Base-by-base conservation (phyloP, 1,284 basidiomycete genomes). In the Phylloboletellus chloephorus region DNA sequence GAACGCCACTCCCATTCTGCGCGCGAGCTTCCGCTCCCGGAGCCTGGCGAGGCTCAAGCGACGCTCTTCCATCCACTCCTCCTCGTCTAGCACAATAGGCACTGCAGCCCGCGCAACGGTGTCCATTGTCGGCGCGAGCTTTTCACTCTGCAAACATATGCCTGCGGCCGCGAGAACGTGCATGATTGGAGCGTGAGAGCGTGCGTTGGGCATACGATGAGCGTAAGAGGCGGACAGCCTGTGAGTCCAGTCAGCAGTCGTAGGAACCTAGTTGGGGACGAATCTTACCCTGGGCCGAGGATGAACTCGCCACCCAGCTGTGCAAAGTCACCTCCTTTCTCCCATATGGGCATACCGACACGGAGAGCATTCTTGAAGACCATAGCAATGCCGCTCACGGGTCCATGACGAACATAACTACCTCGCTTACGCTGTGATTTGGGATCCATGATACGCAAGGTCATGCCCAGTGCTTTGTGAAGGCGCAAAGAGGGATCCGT, bases 301-400 rank as follows among this genome's bases (percentile, higher is more conserved):
- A 94, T 75, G 56, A 94, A 93, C 65, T 94, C 91, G 17, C 91
- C 91, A 12, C 91, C 91, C 21, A 94, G 73, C 61, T 92, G 85
- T 37, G 70, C 64, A 32, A 78, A 67, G 54, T 90, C 82, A 0
- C 90, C 90, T 1, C 84, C 86, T 41, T 78, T 79, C 61, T 82
- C 81, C 76, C 79, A 83, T 8, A 92, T 68, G 0, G 88, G 86
- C 77, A 90, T 81, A 24, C 83, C 74, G 11, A 76, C 72, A 39
- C 74, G 73, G 31, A 87, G 54, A 7, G 82, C 80, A 46, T 83
- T 76, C 48, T 75, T 66, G 29, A 86, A 72, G 16, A 87, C 81
- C 67, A 78, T 78, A 16, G 81, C 75, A 29, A 85, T 72, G 8
- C 84, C 84, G 19, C 77, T 66, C 49, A 86, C 64, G 20, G 73